Evolutionary conservation across 768 basidiomycete species (phyloP).

Genomic region (Tremella mesenterica): DNA sequence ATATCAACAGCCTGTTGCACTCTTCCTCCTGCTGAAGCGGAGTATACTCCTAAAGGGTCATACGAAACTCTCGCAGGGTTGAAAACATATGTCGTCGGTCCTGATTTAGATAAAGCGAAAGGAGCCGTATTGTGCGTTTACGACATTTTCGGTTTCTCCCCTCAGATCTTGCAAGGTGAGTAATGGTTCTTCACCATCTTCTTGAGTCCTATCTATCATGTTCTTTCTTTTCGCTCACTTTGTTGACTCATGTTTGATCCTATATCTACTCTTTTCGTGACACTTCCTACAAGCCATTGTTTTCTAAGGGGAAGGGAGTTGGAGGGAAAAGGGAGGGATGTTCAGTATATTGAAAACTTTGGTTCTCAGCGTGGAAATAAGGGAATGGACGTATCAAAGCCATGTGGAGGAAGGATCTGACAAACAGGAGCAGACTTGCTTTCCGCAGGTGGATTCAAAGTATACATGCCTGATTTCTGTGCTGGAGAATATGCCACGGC

Average conservation of each 20-base stretch:
- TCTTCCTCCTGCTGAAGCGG: conserved; percentile 33
- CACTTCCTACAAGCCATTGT: no score
- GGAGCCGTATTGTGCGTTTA: conserved; percentile 29
- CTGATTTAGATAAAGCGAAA: conserved; percentile 24
- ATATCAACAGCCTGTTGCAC: conserved; percentile 23
- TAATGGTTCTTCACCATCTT: background rate
- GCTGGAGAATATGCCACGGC: conserved; percentile 50
- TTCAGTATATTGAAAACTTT: no score
- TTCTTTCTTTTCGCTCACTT: background rate
- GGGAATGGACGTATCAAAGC: no score
- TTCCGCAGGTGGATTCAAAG: conserved; percentile 52
- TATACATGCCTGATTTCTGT: conserved; percentile 63
- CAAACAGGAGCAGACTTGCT: conserved; percentile 56
- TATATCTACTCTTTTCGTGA: no score
- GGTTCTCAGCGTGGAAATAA: background rate
- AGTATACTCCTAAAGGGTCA: conserved; percentile 29
- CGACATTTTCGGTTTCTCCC: conserved; percentile 37
- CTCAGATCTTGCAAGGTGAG: conserved; percentile 41
- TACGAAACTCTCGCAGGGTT: conserved; percentile 21
- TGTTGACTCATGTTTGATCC: background rate
- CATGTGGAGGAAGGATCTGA: background rate
- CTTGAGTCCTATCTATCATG: background rate
- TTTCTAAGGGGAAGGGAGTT: no score
- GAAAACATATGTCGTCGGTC: conserved; percentile 37
- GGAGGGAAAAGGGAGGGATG: no score